These are phyloP conservation scores for Chlorencoelia australis DNA, from an alignment of 2,329 filamentous ascomycete species.

Conservation along the genomic window DNA sequence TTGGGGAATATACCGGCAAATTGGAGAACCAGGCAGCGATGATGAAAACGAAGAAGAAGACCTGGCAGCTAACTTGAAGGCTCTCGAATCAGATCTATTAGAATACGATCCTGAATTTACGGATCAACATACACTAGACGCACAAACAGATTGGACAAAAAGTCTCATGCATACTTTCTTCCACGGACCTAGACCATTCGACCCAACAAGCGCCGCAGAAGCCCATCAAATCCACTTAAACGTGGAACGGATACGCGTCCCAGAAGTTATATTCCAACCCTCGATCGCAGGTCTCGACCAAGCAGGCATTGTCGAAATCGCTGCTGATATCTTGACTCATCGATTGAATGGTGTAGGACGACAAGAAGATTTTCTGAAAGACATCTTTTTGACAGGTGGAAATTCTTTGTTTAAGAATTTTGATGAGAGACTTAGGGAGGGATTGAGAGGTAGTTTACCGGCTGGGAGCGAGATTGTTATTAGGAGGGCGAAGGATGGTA, in stretches of 20 bases:
- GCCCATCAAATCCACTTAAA: slow-evolving; percentile 89
- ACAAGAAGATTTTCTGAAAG: slow-evolving; percentile 63
- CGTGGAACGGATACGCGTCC: slow-evolving; percentile 88
- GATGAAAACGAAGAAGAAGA: slow-evolving; percentile 93
- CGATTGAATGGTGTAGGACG: slow-evolving; percentile 51
- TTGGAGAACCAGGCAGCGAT: slow-evolving; percentile 71
- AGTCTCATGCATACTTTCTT: slow-evolving; percentile 82
- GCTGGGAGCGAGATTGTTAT: slow-evolving; percentile 25
- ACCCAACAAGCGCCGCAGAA: slow-evolving; percentile 69
- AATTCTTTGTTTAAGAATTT: slow-evolving; percentile 81
- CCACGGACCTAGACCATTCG: slow-evolving; percentile 78
- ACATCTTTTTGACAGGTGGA: slow-evolving; percentile 92
- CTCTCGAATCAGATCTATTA: slow-evolving; percentile 75
- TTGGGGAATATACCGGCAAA: slow-evolving; percentile 93
- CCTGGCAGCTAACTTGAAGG: slow-evolving; percentile 60
- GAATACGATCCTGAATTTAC: slow-evolving; percentile 81
- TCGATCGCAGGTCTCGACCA: slow-evolving; percentile 88
- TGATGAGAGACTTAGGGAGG: slow-evolving; percentile 67
- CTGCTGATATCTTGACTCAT: slow-evolving; percentile 78
- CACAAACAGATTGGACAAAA: slow-evolving; percentile 92
- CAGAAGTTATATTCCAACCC: slow-evolving; percentile 87
- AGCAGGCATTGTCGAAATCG: slow-evolving; percentile 86
- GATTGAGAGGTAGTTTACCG: slow-evolving; percentile 64
- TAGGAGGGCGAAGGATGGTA: slow-evolving; percentile 60
- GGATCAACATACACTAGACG: slow-evolving; percentile 84